Evolutionary conservation across 768 basidiomycete genomes (phyloP), one percentile per base, ranked within the genome.

Genomic region (Rhodosporidiobolus sp.): DNA sequence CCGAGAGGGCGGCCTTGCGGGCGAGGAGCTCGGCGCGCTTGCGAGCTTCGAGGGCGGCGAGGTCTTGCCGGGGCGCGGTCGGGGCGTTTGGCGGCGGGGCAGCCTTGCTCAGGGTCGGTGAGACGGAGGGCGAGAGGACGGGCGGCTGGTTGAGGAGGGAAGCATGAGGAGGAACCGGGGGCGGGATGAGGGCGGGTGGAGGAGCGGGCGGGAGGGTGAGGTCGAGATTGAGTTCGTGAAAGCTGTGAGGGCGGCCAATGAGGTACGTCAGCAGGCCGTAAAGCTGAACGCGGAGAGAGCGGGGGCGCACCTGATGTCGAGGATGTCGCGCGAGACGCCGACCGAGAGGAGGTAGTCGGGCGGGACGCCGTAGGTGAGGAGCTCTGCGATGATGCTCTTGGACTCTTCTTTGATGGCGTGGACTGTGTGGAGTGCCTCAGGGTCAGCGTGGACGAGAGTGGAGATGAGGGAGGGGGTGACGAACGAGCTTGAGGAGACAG

Each of bases 21-120:
- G 73, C 73, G 38, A 69, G 43, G 24, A 74, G 64, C 60, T 74
- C 62, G 52, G 66, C 60, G 22, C 72, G 72, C 34, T 73, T 73
- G 35, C 43, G 63, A 9, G 55, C 68, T 30, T 74, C 73, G 35
- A 69, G 62, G 1, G 56, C 58, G 50, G 57, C 52, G 28, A 48
- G 54, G 17, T 45, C 43, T 16, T n/a, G 30, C 3, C 30, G 11
- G 28, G 12, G 28, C 11, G 60, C 28, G 48, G 28, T 16, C 5
- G 45, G 4, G n/a, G 50, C 11, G 12, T 22, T 24, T 43, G 12
- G 49, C 28, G 57, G 10, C 10, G 61, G n/a, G 24, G 24, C 19
- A 14, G 45, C 24, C 45, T 54, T 20, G 48, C 24, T 1, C 4
- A 30, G 32, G n/a, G 38, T 8, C 34, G 49, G 59, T 22, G 59